Percentiles rank a stretch among this genome's conserved stretches.
Evolutionary conservation across 441 rosid genomes (phyloP).

Genomic region (Pelargonium cotyledonis): DNA sequence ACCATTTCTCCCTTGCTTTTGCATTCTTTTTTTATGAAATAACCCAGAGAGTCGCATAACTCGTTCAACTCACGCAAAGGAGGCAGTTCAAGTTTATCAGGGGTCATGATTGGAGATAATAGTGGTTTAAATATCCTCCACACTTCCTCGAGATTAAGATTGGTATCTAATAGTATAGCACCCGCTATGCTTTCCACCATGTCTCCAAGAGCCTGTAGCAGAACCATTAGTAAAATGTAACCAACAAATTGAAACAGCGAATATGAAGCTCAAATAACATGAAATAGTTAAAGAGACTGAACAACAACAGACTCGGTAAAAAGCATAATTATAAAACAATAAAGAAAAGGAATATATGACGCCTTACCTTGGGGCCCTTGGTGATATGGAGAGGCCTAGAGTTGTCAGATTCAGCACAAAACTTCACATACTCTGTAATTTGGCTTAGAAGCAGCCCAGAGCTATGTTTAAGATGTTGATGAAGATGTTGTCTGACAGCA

Average conservation of each 20-base stretch:
- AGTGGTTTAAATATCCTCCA: slow-evolving; percentile 78
- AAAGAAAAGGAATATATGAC: neutral
- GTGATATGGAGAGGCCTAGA: slow-evolving; percentile 30
- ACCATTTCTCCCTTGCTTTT: slow-evolving; percentile 41
- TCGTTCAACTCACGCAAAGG: slow-evolving; percentile 67
- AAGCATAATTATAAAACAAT: too few relatives aligned
- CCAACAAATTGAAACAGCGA: neutral
- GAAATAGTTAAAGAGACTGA: too few relatives aligned
- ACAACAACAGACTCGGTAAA: too few relatives aligned
- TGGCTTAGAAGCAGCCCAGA: slow-evolving; percentile 45
- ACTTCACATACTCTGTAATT: slow-evolving; percentile 48
- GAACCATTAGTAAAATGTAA: neutral
- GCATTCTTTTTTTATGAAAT: slow-evolving; percentile 44
- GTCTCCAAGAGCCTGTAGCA: slow-evolving; percentile 81
- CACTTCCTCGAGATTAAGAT: slow-evolving; percentile 57
- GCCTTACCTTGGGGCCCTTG: slow-evolving; percentile 77
- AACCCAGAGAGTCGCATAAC: slow-evolving; percentile 78
- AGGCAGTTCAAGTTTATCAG: slow-evolving; percentile 72
- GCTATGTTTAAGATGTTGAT: slow-evolving; percentile 55
- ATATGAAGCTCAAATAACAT: neutral
- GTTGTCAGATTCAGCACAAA: slow-evolving; percentile 37
- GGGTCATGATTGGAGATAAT: slow-evolving; percentile 79
- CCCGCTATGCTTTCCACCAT: slow-evolving; percentile 88
- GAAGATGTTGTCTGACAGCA: slow-evolving; percentile 49
- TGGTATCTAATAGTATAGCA: slow-evolving; percentile 67